Base-by-base conservation (phyloP, 139 green algal genomes). In the Chlorella sorokiniana region DNA sequence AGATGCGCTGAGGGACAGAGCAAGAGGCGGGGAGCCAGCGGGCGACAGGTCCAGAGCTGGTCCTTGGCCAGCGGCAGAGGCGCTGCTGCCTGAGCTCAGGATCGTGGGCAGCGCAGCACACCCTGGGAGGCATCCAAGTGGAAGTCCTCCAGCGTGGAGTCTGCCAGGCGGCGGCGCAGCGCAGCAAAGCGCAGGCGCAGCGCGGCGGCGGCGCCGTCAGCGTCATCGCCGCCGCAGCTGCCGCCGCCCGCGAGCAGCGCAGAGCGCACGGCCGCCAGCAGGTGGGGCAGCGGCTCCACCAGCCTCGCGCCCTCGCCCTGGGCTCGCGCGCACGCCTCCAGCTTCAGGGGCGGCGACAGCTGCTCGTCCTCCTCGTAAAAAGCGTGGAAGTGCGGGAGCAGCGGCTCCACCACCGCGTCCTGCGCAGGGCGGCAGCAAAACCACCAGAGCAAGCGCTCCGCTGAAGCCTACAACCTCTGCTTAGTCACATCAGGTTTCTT, bases 401-500 rank as follows among this genome's bases (percentile, higher is more conserved):
- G 82, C 48, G 86, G 87, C 82, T 92, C 88, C 71, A 76, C 61
- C 72, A 92, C 68, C 40, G 83, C 62, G 41, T 92, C 88, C 78
- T 82, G 82, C n/a, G 38, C 7, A 14, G 37, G 52, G 69, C 59
- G n/a, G n/a, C n/a, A n/a, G n/a, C n/a, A n/a, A n/a, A n/a, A n/a
- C n/a, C n/a, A n/a, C n/a, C n/a, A n/a, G n/a, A n/a, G n/a, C n/a
- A n/a, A n/a, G n/a, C n/a, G n/a, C n/a, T n/a, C n/a, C 16, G 67
- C 23, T 54, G 64, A n/a, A 10, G 48, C 48, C 16, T 56, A 56
- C 2, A 31, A 35, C 31, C 31, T 44, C 16, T 37, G 38, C 62
- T 35, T n/a, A 7, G 27, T 27, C 1, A 7, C 69, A 61, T 4
- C 69, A 9, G 42, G 27, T 63, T 4, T n/a, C 51, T 11, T 23